These are phyloP conservation scores for Dactylellina parvicollis DNA, from an alignment of 2,329 filamentous ascomycete species.

Conservation along the genomic window DNA sequence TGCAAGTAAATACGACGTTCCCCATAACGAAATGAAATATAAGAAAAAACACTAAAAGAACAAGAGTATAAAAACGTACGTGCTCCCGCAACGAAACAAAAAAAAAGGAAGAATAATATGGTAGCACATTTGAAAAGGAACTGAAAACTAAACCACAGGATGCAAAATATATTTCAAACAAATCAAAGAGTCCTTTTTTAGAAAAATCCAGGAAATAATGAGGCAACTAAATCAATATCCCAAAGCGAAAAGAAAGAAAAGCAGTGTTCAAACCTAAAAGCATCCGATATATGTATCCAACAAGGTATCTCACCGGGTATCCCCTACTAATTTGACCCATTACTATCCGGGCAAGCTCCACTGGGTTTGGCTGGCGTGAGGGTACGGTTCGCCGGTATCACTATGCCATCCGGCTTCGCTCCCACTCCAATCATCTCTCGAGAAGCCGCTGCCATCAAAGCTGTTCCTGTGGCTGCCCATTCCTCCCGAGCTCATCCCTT, in stretches of 20 bases:
- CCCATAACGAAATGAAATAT: not conserved
- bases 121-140: slow-evolving; percentile 11
- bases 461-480: slow-evolving; percentile 57
- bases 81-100: slow-evolving; percentile 13
- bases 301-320: not conserved
- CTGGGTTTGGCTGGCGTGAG: slow-evolving; percentile 9
- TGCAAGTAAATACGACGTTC: not conserved
- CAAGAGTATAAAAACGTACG: not conserved
- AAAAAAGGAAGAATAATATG: not conserved
- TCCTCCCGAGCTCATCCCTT: slow-evolving; percentile 53
- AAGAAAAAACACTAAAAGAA: slow-evolving; percentile 2
- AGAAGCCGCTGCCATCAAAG: slow-evolving; percentile 55
- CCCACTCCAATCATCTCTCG: slow-evolving; percentile 56
- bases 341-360: slow-evolving; percentile 43
- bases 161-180: not conserved
- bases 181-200: slow-evolving; percentile 17
- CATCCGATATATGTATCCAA: not conserved
- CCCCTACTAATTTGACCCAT: not conserved
- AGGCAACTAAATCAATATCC: slow-evolving; percentile 1
- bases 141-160: slow-evolving; percentile 6
- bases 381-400: slow-evolving; percentile 41
- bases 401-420: slow-evolving; percentile 52
- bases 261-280: not conserved
- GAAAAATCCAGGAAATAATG: slow-evolving; percentile 5
- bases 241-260: slow-evolving; percentile 1